These are phyloP conservation scores for Chaetoceros muelleri DNA, from an alignment of 108 stramenopile genomes.

Conservation along the genomic window DNA sequence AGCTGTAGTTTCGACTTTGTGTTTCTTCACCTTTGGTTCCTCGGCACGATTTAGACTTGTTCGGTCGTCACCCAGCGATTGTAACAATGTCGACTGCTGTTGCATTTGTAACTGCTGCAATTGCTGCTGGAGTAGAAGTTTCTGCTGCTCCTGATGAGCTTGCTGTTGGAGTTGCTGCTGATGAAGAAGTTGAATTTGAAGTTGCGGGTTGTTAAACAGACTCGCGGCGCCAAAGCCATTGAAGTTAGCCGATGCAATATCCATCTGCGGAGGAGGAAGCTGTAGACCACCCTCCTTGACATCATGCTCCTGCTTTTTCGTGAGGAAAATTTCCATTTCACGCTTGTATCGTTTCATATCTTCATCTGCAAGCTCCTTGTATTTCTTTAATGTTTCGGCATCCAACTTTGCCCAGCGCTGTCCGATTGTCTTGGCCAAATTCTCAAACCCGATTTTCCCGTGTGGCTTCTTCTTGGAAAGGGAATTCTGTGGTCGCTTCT, in stretches of 20 bases:
- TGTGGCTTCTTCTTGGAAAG: not conserved
- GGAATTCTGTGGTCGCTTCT: not conserved
- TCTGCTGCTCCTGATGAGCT: not conserved
- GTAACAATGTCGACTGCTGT: not conserved
- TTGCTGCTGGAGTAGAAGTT: not conserved
- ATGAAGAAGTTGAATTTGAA: constrained; percentile 1
- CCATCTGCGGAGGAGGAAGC: not conserved
- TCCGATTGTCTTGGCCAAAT: constrained; percentile 15
- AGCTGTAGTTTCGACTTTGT: no score
- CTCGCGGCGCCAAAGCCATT: not conserved
- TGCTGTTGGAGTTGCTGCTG: constrained; percentile 1
- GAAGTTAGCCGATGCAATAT: not conserved
- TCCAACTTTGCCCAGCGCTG: constrained; percentile 6
- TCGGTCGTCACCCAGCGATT: not conserved
- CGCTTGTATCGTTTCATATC: constrained; percentile 10
- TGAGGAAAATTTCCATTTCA: constrained; percentile 11
- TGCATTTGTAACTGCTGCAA: not conserved
- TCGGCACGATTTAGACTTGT: no score
- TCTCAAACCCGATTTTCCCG: constrained; percentile 5
- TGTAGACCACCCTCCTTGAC: not conserved
- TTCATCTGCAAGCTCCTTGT: constrained; percentile 11
- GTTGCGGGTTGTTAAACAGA: not conserved
- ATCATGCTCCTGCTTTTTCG: not conserved
- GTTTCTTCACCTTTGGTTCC: no score
- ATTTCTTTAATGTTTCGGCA: constrained; percentile 2